Evolutionary conservation across 2,329 filamentous ascomycete genomes (phyloP), one percentile per base, ranked within the genome.

Genomic region (Pseudogymnoascus sp.): DNA sequence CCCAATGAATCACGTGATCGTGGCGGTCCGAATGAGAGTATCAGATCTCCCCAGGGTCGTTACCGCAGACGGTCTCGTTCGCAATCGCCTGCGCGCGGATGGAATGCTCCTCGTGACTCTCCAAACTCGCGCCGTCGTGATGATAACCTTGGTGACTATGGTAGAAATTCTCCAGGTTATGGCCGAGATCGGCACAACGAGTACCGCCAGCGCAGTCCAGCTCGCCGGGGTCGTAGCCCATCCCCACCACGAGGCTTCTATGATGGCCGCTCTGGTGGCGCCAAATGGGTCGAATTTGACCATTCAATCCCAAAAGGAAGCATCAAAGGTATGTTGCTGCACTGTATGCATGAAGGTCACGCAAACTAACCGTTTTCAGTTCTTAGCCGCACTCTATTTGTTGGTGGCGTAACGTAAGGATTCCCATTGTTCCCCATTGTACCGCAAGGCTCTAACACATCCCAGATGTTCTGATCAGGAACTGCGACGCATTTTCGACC

Each of bases 351-450:
- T 63, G 59, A 4, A n/a, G 12, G 29, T 55, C 17, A 21, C 35
- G 42, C 61, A 62, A 62, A 63, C 70, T 68, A 67, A 71, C 65
- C 58, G 42, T 48, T 35, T 64, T 63, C 69, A 81, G 94, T 99
- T 29, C 80, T 95, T 63, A 97, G 93, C 76, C 87, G 94, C 70
- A 99, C 94, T 12, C 83, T 99, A 10, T 99, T 99, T 73, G 92
- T 99, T 70, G 94, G 94, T 66, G 94, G 94, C 72, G 94, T 97
- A 66, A 95, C 88, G 82, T 90, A 81, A 84, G 87, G 84, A 64
- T 62, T 17, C 61, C 35, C 48, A 44, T 29, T 48, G 62, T 58
- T 55, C 59, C 48, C 62, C 58, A 63, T 33, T 33, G 13, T 55
- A 33, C 48, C 29, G n/a, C 48, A 55, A 55, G 48, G 48, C 42